Percentiles rank a stretch among this genome's conserved stretches.
phyloP scores from a whole-genome alignment of 2,329 filamentous ascomycete genomes.

The Paradendryphiella salina region DNA sequence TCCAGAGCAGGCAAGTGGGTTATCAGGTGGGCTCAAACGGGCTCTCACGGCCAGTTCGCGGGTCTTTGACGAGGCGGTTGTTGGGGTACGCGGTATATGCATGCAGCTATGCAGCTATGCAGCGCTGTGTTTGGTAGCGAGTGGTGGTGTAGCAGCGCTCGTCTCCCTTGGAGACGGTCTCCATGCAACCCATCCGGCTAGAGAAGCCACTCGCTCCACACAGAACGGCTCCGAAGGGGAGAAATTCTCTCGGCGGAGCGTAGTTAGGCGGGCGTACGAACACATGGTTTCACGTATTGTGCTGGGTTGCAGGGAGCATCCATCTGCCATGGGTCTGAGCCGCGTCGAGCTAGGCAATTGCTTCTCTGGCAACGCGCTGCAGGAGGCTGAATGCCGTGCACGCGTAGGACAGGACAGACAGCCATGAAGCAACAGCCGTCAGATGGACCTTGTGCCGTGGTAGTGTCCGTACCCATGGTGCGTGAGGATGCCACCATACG shows the following conservation, averaged over 20 bases:
- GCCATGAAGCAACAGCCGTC: slow-evolving; percentile 21
- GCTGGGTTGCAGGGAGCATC: slow-evolving; percentile 27
- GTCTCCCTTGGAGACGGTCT: slow-evolving; percentile 37
- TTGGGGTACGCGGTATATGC: slow-evolving; percentile 4
- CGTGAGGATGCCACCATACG: too few relatives aligned
- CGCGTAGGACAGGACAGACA: neutral
- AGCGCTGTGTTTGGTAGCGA: slow-evolving; percentile 17
- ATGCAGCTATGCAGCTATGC: neutral
- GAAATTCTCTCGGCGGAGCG: slow-evolving; percentile 20
- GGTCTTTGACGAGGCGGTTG: slow-evolving; percentile 9
- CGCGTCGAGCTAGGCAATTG: slow-evolving; percentile 24
- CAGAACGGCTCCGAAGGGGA: slow-evolving; percentile 11
- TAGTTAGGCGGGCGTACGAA: slow-evolving; percentile 32
- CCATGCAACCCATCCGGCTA: slow-evolving; percentile 27
- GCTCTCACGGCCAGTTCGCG: slow-evolving; percentile 1
- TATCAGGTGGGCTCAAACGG: neutral
- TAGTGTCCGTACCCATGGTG: neutral
- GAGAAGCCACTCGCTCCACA: slow-evolving; percentile 9
- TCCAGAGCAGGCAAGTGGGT: neutral
- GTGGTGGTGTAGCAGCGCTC: slow-evolving; percentile 1
- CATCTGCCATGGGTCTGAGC: slow-evolving; percentile 25
- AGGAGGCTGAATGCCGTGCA: slow-evolving; percentile 15
- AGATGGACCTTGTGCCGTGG: slow-evolving; percentile 11
- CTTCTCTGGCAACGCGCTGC: slow-evolving; percentile 30
- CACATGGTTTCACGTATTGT: slow-evolving; percentile 31